Conservation (phyloP, 495 filamentous ascomycete genomes). For the Pyrenopolyporus hunteri region DNA sequence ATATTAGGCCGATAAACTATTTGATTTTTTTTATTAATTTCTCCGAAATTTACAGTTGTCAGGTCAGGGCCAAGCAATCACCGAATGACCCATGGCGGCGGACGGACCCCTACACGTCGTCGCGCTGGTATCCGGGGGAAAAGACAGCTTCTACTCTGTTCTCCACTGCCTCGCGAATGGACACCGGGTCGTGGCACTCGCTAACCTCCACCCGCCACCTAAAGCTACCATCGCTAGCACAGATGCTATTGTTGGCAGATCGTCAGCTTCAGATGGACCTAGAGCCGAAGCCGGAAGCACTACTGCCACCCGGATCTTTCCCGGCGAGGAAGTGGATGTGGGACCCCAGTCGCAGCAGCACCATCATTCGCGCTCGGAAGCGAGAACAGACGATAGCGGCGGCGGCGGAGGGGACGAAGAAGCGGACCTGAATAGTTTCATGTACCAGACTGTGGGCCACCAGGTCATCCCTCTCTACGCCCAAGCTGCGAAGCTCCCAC, state of each 20-base stretch:
- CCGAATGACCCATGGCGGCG: slow-evolving; percentile 30
- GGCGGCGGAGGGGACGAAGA: slow-evolving; percentile 50
- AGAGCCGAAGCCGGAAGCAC: slow-evolving; percentile 2
- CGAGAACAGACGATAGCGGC: background rate
- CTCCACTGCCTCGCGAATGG: slow-evolving; percentile 88
- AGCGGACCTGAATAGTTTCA: slow-evolving; percentile 90
- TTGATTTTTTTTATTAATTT: slow-evolving; percentile 33
- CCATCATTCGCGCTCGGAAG: background rate
- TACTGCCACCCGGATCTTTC: slow-evolving; percentile 22
- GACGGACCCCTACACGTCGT: slow-evolving; percentile 73
- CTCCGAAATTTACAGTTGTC: slow-evolving; percentile 30
- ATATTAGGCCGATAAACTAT: slow-evolving; percentile 20
- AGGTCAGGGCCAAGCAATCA: slow-evolving; percentile 5
- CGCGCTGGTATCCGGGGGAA: slow-evolving; percentile 92
- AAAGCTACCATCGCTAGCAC: slow-evolving; percentile 1
- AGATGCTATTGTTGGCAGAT: slow-evolving; percentile 5
- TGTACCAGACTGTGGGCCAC: slow-evolving; percentile 98
- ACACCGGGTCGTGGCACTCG: slow-evolving; percentile 84
- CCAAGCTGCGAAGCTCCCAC: slow-evolving; percentile 73
- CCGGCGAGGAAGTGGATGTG: slow-evolving; percentile 14
- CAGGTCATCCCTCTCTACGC: slow-evolving; percentile 84
- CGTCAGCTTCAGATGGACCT: slow-evolving; percentile 3
- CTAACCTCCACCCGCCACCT: slow-evolving; percentile 77
- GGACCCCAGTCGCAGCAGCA: slow-evolving; percentile 1
- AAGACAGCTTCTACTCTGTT: slow-evolving; percentile 93